Conservation (phyloP, 768 basidiomycete genomes). For the Amyloporia xantha region DNA sequence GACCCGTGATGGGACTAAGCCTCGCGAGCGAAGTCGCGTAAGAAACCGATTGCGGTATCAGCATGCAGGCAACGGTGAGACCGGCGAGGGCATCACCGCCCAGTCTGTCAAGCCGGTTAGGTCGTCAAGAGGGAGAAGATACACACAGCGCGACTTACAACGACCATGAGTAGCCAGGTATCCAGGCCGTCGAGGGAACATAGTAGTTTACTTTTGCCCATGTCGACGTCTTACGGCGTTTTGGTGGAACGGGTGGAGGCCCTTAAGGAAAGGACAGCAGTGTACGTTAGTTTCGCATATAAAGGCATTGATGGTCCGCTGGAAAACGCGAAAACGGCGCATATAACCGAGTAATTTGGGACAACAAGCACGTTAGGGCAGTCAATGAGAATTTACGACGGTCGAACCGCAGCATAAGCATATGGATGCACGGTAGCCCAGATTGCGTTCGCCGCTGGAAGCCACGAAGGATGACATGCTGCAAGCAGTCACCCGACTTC, state of each 20-base stretch:
- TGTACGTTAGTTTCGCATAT: no score
- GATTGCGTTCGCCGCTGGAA: no score
- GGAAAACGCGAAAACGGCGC: no score
- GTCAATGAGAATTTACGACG: no score
- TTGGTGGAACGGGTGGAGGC: not conserved
- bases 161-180: conserved; percentile 66
- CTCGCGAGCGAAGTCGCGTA: conserved; percentile 87
- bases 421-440: no score
- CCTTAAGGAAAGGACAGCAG: no score
- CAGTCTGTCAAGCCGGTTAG: conserved; percentile 31
- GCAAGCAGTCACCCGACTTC: no score
- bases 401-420: no score
- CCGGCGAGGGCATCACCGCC: conserved; percentile 79
- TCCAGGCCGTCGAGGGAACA: conserved; percentile 72
- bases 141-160: conserved; percentile 43
- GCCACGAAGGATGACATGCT: no score
- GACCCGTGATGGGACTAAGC: conserved; percentile 76
- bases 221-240: conserved; percentile 12
- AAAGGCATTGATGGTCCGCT: no score
- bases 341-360: no score
- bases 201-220: conserved; percentile 62
- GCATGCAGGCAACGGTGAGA: conserved; percentile 76
- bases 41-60: conserved; percentile 84
- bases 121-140: not conserved
- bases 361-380: no score